Evolutionary conservation across 257 asterid genomes (phyloP), one percentile per base, ranked within the genome.

Genomic region (Hygrophila difformis): DNA sequence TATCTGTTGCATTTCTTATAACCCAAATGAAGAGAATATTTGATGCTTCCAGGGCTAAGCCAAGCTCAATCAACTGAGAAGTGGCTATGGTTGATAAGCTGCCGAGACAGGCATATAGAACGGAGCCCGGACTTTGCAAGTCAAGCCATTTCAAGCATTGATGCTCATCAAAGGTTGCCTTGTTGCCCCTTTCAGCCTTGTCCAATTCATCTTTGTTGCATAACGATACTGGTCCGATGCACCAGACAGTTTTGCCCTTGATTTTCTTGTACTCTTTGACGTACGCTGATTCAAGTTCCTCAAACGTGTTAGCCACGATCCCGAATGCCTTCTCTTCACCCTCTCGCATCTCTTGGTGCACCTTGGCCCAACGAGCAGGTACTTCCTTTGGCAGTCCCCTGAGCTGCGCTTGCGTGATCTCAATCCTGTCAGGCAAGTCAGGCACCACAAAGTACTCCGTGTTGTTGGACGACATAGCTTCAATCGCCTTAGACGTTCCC

Each of bases 41-140:
- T 0, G 80, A 65, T 4, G 59, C 55, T 51, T 78, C 87, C 24
- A 74, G 19, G n/a, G 72, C 87, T n/a, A 60, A 39, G 16, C 73
- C 87, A 0, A 78, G 68, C 41, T 78, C 78, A 10, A 60, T 55
- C 57, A 65, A 21, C 26, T 78, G 87, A 2, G 62, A 11, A 2
- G 61, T 34, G 7, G 64, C 49, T 10, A 75, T 15, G 12, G 68
- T 53, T 4, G 77, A 43, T 20, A 73, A 16, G 67, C 79, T 77
- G 18, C 93, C 93, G 3, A 78, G 62, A 42, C 88, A 72, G 9
- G 20, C 74, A 29, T 64, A 81, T 3, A 81, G 8, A 0, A 72
- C 85, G 0, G 80, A 72, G 51, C 51, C 18, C 0, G 64, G 43
- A 11, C 41, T 39, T 1, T 34, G 53, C 0, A 56, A 63, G 5